Evolutionary conservation across 2,329 filamentous ascomycete genomes (phyloP), one percentile per base, ranked within the genome.

Genomic region (Diatrype stigma): DNA sequence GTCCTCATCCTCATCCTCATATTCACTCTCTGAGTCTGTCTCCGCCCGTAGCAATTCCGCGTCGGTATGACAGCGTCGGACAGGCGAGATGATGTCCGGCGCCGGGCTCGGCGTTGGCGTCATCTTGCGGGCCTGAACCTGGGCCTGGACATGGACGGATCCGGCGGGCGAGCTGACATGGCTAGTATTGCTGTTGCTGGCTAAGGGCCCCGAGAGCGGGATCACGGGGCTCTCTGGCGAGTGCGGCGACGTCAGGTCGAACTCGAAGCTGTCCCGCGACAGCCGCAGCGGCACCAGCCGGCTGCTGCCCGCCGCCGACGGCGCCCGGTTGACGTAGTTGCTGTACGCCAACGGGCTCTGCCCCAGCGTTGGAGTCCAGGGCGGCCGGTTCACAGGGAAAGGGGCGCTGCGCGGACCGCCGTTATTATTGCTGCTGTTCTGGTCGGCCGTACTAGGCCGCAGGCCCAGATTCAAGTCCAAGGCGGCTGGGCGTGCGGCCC

Each of bases 181-280:
- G 22, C 17, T 21, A 16, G n/a, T n/a, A n/a, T n/a, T n/a, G n/a
- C n/a, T n/a, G 16, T 58, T 57, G 49, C 58, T 61, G 14, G 61
- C 62, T 1, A 64, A 51, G 2, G 61, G 63, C 0, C 63, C 63
- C 12, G 58, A 58, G 3, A 59, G 56, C 2, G 63, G 63, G 22
- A 65, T 53, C 17, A 65, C 49, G 10, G 59, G 59, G 28, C 61
- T 64, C 42, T 63, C 62, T 16, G 59, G 60, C 1, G 61, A 64
- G 1, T 46, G 37, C 8, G 58, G 51, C 8, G 54, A 55, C 16
- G 38, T 58, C 55, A 60, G 28, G 49, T 51, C 3, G 59, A 62
- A 37, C 56, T 60, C 3, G 60, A 62, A 38, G 17, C 26, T 11
- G 46, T 42, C 22, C 48, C 3, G n/a, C 5, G 48, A 54, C 16